These are phyloP conservation scores for Amanita molliuscula DNA, from an alignment of 768 basidiomycete species.

Conservation along the genomic window DNA sequence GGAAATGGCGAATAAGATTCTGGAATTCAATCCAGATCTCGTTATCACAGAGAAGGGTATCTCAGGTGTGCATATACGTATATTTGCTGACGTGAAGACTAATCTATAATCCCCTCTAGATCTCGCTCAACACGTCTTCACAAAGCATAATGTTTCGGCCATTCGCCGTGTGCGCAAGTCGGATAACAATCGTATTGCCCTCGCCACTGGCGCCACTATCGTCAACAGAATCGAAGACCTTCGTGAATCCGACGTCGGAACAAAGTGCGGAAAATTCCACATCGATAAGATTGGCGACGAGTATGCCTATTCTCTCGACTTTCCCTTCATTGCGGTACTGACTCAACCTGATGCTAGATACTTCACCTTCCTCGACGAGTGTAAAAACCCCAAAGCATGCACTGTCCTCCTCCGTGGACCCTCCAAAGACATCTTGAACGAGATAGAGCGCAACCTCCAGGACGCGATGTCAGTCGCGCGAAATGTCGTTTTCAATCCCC, in stretches of 20 bases:
- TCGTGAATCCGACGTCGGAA: conserved; percentile 86
- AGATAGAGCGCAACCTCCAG: conserved; percentile 94
- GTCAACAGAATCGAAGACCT: conserved; percentile 95
- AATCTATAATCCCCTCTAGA: conserved; percentile 29
- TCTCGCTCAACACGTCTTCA: conserved; percentile 85
- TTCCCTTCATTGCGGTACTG: neutral
- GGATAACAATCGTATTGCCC: conserved; percentile 97
- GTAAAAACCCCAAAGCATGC: conserved; percentile 87
- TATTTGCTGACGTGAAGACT: neutral
- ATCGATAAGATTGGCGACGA: conserved; percentile 98
- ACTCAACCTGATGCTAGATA: conserved; percentile 40
- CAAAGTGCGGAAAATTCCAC: conserved; percentile 90
- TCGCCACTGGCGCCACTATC: conserved; percentile 92
- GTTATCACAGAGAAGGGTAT: conserved; percentile 97
- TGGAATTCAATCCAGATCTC: conserved; percentile 92
- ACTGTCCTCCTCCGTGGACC: conserved; percentile 96
- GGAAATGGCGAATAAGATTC: conserved; percentile 67
- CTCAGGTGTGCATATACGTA: conserved; percentile 51
- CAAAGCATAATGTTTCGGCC: conserved; percentile 82
- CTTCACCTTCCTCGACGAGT: conserved; percentile 95
- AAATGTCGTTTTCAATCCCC: conserved; percentile 93
- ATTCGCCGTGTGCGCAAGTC: conserved; percentile 97
- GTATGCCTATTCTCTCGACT: conserved; percentile 25
- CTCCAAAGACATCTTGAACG: conserved; percentile 96
- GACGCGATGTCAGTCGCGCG: conserved; percentile 97